Evolutionary conservation across 2,329 filamentous ascomycete genomes (phyloP).

Genomic region (Westerdykella aurantiaca): DNA sequence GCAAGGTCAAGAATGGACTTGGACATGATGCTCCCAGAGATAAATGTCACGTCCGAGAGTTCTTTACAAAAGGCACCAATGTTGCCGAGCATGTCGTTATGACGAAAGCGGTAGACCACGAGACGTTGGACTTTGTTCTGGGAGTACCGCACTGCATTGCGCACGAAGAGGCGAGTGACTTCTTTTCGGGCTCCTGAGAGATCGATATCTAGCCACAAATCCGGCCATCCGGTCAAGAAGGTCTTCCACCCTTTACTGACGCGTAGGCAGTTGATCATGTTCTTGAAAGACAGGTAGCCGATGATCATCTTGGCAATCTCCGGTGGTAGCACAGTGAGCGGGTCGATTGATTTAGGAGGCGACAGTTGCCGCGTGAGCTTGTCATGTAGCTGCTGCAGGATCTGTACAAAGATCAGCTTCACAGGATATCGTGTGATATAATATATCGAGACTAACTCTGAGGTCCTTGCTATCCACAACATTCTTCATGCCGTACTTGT

Average conservation of each 20-base stretch:
- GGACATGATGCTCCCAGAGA: constrained; percentile 19
- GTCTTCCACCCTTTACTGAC: constrained; percentile 53
- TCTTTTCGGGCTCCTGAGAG: constrained; percentile 42
- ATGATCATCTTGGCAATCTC: constrained; percentile 51
- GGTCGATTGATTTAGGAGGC: constrained; percentile 44
- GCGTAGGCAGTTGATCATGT: constrained; percentile 48
- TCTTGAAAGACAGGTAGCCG: constrained; percentile 47
- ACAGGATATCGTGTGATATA: not conserved
- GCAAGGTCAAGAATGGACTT: constrained; percentile 28
- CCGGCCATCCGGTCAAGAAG: constrained; percentile 44
- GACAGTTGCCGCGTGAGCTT: constrained; percentile 41
- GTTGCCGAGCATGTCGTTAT: constrained; percentile 39
- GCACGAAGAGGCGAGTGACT: constrained; percentile 41
- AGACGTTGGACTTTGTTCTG: constrained; percentile 30
- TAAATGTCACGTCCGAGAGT: constrained; percentile 29
- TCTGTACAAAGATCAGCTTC: constrained; percentile 17
- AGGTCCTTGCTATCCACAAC: constrained; percentile 37
- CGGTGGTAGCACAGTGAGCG: constrained; percentile 49
- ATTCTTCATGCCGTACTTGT: constrained; percentile 52
- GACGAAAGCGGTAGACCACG: constrained; percentile 33
- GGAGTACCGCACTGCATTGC: constrained; percentile 39
- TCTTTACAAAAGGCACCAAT: constrained; percentile 35
- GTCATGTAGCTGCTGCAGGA: constrained; percentile 44
- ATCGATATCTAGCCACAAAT: constrained; percentile 51
- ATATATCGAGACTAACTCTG: constrained; percentile 15